phyloP scores from a whole-genome alignment of 2,329 filamentous ascomycete species.

The Furcasterigmium furcatum region DNA sequence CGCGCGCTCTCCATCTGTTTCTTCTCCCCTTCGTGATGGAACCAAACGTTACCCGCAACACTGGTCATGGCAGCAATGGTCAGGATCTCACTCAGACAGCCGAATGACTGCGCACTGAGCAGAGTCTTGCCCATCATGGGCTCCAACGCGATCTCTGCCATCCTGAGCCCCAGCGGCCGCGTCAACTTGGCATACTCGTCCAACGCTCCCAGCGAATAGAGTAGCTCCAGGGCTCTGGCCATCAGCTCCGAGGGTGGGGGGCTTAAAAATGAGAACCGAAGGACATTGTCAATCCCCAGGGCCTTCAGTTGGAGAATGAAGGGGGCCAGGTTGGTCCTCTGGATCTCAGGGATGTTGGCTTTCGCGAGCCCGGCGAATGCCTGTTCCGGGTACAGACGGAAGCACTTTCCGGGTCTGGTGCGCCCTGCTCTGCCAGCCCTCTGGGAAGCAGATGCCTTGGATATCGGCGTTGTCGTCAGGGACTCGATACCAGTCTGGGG shows the following conservation, averaged over 20 bases:
- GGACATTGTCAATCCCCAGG: conserved; percentile 89
- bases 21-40: conserved; percentile 74
- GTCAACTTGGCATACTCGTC: conserved; percentile 91
- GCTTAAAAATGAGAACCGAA: conserved; percentile 85
- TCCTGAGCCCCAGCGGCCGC: conserved; percentile 78
- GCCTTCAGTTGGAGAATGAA: conserved; percentile 91
- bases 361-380: conserved; percentile 64
- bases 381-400: conserved; percentile 82
- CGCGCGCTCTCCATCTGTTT: conserved; percentile 71
- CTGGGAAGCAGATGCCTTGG: conserved; percentile 90
- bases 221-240: conserved; percentile 79
- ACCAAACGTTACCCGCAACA: conserved; percentile 78
- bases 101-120: conserved; percentile 70
- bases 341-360: conserved; percentile 82
- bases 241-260: conserved; percentile 82
- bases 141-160: conserved; percentile 91
- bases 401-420: conserved; percentile 90
- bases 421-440: conserved; percentile 86
- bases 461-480: conserved; percentile 76
- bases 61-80: conserved; percentile 94
- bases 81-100: conserved; percentile 80
- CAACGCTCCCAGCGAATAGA: conserved; percentile 82
- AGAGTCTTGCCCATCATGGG: conserved; percentile 94
- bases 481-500: conserved; percentile 84
- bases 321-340: conserved; percentile 85